Evolutionary conservation across 305 asterid genomes (phyloP).

Genomic region (Lippia alba): DNA sequence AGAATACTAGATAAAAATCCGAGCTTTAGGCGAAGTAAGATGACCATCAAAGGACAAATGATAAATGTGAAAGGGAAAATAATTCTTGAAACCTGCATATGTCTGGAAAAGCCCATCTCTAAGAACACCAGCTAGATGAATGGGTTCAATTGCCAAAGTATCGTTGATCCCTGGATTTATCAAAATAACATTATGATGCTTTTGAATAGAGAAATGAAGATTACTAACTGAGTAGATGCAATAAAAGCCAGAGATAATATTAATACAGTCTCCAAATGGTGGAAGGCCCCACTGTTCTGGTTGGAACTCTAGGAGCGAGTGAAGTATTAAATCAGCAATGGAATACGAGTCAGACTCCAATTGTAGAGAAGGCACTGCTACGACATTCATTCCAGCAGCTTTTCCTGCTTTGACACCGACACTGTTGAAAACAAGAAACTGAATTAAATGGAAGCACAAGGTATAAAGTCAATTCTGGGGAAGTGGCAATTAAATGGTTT

Average conservation of each 20-base stretch:
- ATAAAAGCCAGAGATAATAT: conserved; percentile 21
- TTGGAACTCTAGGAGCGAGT: conserved; percentile 73
- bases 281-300: conserved; percentile 95
- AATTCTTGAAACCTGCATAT: conserved; percentile 55
- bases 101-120: conserved; percentile 59
- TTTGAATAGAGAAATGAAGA: conserved; percentile 22
- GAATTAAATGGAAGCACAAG: not conserved
- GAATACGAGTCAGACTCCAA: conserved; percentile 60
- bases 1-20: not conserved
- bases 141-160: conserved; percentile 75
- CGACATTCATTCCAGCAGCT: conserved; percentile 90
- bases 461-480: not conserved
- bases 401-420: conserved; percentile 90
- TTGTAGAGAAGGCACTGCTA: conserved; percentile 85
- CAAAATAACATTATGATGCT: conserved; percentile 25
- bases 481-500: conserved; percentile 2
- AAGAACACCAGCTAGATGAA: conserved; percentile 53
- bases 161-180: conserved; percentile 64
- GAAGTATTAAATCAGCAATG: conserved; percentile 72
- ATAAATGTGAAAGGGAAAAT: conserved; percentile 12
- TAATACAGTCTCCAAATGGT: conserved; percentile 72
- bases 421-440: conserved; percentile 45
- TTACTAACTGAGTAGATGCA: conserved; percentile 3
- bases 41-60: not conserved
- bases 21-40: not conserved